Percentiles rank a stretch among this genome's conserved stretches.
These are phyloP conservation scores for Zizania latifolia DNA, from an alignment of 176 grass and related monocot genomes.

Conservation along the genomic window DNA sequence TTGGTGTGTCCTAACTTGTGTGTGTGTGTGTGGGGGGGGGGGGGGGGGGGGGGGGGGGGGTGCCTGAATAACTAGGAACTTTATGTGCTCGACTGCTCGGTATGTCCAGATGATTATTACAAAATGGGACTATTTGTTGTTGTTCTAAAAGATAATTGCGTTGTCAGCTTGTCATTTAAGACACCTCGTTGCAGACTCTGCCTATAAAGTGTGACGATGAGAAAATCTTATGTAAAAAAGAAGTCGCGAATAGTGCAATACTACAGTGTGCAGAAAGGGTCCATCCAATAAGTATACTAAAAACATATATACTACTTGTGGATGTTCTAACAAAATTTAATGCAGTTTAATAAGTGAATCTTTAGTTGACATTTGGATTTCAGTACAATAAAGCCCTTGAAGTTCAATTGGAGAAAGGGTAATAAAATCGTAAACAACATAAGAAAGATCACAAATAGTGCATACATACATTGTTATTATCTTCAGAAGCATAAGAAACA, in stretches of 20 bases:
- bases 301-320: neutral
- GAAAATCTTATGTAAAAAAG: neutral
- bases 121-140: neutral
- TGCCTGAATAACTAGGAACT: neutral
- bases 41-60: no score
- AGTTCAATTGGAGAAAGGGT: neutral
- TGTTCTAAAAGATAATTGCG: neutral
- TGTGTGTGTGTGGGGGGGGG: no score
- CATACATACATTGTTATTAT: neutral
- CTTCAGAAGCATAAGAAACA: neutral
- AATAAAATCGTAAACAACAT: neutral
- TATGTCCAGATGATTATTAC: neutral
- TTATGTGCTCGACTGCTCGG: neutral
- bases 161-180: neutral
- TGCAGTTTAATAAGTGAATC: neutral
- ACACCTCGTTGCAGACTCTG: neutral
- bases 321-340: neutral
- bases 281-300: neutral
- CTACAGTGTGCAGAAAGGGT: neutral
- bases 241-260: neutral
- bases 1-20: neutral
- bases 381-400: neutral
- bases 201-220: neutral
- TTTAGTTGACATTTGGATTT: neutral
- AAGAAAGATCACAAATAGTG: neutral